Base-by-base conservation (phyloP, 1,139 yeast species). In the Geotrichum aggregatum region DNA sequence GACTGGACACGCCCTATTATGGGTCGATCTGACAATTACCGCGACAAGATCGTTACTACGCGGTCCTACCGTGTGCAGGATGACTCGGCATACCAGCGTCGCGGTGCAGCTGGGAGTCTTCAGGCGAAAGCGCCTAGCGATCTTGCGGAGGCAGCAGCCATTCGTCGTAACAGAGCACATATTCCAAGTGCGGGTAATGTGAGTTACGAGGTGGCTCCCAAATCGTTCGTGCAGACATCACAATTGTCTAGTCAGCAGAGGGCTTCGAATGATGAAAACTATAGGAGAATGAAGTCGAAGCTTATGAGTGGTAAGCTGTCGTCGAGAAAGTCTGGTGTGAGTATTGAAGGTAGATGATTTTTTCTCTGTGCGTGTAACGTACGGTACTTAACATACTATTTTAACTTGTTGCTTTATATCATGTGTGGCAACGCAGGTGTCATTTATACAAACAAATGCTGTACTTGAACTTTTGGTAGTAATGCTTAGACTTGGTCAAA, bases 1-100 rank as follows among this genome's bases (percentile, higher is more conserved):
- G 95, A 89, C 68, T 92, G 99, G 99, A 92, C 98, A 7, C 81
- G 98, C 69, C 98, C 98, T 38, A 89, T 94, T 57, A 87, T 94
- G 76, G 96, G 95, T 61, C 85, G 95, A 58, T 85, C 95, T 1
- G 98, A 92, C 69, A 88, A 92, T 61, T 92, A 91, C 73, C 83
- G 94, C 69, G 97, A 92, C 70, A 84, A 89, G 70, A 76, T 82
- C 55, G 83, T 92, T 56, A 79, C 79, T 63, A 79, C 83, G 59
- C 78, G 81, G 56, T 82, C 80, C 51, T 89, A 87, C 71, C 86
- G 87, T 67, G 81, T 84, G 34, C 55, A 36, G 49, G 61, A 66
- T 40, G 60, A 61, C 62, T 35, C 31, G 5, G 56, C 56, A 11
- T 51, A 51, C 24, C 54, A 38, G 56, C 61, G 52, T 51, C 55